Percentiles rank a stretch among this genome's conserved stretches.
Evolutionary conservation across 129 eudicot genomes (phyloP).

Genomic region (Erigeron canadensis): DNA sequence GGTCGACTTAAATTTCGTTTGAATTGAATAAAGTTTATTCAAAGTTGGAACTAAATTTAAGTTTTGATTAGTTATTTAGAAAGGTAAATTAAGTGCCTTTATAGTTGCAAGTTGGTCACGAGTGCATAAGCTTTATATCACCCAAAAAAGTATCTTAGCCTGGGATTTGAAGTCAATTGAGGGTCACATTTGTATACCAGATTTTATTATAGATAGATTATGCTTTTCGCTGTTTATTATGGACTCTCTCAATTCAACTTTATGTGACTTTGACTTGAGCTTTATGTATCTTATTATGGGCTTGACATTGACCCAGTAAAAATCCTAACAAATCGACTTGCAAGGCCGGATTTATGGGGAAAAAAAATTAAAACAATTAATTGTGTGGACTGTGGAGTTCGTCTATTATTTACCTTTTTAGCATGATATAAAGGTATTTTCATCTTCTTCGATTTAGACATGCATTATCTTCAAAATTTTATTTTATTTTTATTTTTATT

Average conservation of each 20-base stretch:
- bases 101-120: constrained; percentile 38
- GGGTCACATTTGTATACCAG: constrained; percentile 40
- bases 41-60: constrained; percentile 16
- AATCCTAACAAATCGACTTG: not conserved
- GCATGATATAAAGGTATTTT: too few relatives aligned
- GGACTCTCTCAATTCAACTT: constrained; percentile 30
- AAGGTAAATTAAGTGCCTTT: constrained; percentile 21
- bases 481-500: too few relatives aligned
- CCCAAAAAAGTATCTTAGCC: constrained; percentile 13
- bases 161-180: constrained; percentile 37
- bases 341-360: too few relatives aligned
- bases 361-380: too few relatives aligned
- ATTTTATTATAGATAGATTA: not conserved
- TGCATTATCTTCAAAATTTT: too few relatives aligned
- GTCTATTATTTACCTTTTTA: too few relatives aligned
- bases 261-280: constrained; percentile 39
- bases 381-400: too few relatives aligned
- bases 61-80: constrained; percentile 19
- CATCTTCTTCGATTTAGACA: too few relatives aligned
- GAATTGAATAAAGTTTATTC: constrained; percentile 3
- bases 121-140: constrained; percentile 8
- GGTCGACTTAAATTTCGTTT: not conserved
- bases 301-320: constrained; percentile 27
- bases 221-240: constrained; percentile 30
- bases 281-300: constrained; percentile 16